These are phyloP conservation scores for Sarocladium strictum DNA, from an alignment of 2,329 filamentous ascomycete genomes.

Conservation along the genomic window DNA sequence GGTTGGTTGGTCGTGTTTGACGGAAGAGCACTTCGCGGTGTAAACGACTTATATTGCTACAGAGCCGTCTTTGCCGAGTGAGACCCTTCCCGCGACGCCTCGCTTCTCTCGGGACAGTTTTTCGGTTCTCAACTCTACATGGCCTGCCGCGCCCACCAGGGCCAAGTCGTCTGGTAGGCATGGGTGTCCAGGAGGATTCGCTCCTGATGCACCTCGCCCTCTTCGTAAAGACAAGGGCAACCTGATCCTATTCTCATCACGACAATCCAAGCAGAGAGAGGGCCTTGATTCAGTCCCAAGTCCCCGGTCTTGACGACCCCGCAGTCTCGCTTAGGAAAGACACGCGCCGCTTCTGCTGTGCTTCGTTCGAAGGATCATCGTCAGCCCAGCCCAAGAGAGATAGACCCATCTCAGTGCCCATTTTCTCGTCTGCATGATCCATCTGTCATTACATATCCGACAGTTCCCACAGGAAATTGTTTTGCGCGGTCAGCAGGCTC, in stretches of 20 bases:
- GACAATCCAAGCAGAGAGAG: no score
- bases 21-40: neutral
- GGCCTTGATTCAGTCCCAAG: no score
- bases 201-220: neutral
- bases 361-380: neutral
- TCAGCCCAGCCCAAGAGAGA: neutral
- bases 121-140: neutral
- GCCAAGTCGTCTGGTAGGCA: no score
- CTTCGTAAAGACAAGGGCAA: no score
- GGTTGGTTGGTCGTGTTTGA: neutral
- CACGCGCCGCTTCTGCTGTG: neutral
- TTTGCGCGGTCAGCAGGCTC: neutral
- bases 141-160: no score
- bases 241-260: no score
- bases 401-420: neutral
- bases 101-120: neutral
- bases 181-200: neutral
- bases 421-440: neutral
- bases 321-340: neutral
- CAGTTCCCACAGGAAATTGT: neutral
- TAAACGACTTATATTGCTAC: neutral
- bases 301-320: neutral
- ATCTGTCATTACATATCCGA: neutral
- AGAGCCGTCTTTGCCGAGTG: conserved; percentile 4
- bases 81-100: neutral